phyloP scores from a whole-genome alignment of 208 protist species.

The Crithidia fasciculata region DNA sequence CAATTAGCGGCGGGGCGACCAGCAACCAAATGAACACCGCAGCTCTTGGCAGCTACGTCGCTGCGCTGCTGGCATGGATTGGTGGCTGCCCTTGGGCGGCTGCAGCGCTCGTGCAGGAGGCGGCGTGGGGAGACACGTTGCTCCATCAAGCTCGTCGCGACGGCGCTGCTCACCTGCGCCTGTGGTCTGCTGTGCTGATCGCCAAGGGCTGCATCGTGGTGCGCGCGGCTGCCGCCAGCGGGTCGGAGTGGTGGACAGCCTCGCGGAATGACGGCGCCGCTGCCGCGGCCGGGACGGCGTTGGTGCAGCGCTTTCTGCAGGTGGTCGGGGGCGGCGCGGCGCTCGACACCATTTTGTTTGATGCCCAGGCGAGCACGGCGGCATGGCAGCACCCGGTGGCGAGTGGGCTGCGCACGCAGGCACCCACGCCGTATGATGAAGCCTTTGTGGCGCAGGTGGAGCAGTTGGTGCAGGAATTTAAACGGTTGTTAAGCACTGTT shows the following conservation, averaged over 20 bases:
- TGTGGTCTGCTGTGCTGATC: conserved; percentile 74
- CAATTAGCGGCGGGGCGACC: conserved; percentile 47
- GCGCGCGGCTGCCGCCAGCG: neutral
- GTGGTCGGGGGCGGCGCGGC: conserved; percentile 54
- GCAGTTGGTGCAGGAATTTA: conserved; percentile 40
- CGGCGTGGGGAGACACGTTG: conserved; percentile 47
- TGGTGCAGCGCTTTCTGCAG: conserved; percentile 59
- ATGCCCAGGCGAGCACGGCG: conserved; percentile 62
- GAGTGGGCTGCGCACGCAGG: conserved; percentile 47
- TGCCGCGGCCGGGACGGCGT: conserved; percentile 8
- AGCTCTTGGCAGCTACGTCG: conserved; percentile 67
- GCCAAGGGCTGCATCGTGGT: conserved; percentile 52
- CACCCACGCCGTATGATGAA: conserved; percentile 63
- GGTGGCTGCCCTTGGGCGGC: conserved; percentile 23
- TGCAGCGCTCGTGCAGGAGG: conserved; percentile 42
- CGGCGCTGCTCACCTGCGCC: conserved; percentile 52
- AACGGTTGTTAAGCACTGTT: conserved; percentile 18
- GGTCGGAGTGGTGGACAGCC: neutral
- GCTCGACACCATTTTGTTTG: conserved; percentile 79
- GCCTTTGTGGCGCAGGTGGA: conserved; percentile 34
- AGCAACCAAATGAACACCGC: conserved; percentile 64
- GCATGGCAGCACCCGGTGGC: conserved; percentile 64
- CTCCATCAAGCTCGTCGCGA: conserved; percentile 52
- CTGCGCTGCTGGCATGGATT: conserved; percentile 56
- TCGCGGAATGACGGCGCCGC: conserved; percentile 4